Percentiles rank a stretch among this genome's conserved stretches.
phyloP scores from a whole-genome alignment of 768 basidiomycete species.

The Galerina sulciceps region DNA sequence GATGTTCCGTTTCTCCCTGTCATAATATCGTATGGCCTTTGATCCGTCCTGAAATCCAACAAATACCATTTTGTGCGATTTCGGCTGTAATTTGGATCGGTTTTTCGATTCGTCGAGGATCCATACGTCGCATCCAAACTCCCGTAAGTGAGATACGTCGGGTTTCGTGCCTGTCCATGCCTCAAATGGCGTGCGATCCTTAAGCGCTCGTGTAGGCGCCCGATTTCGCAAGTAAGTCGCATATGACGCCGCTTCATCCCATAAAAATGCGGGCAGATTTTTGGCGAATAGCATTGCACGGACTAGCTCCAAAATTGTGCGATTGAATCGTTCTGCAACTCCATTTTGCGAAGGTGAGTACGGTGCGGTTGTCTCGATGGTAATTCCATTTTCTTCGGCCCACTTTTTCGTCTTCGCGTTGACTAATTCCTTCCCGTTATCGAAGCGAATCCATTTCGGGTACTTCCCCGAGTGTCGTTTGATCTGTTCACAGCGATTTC shows the following conservation, averaged over 20 bases:
- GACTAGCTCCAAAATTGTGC: constrained; percentile 11
- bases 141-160: constrained; percentile 23
- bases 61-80: constrained; percentile 24
- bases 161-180: constrained; percentile 22
- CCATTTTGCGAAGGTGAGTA: constrained; percentile 20
- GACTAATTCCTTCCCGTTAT: constrained; percentile 31
- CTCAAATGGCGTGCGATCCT: constrained; percentile 28
- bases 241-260: constrained; percentile 33
- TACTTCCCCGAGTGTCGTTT: constrained; percentile 4
- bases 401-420: constrained; percentile 6
- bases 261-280: constrained; percentile 28
- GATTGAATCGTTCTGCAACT: constrained; percentile 16
- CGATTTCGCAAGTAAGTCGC: constrained; percentile 31
- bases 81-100: constrained; percentile 21
- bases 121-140: constrained; percentile 31
- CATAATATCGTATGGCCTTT: constrained; percentile 27
- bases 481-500: constrained; percentile 12
- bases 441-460: constrained; percentile 1
- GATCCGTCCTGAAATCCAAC: constrained; percentile 29
- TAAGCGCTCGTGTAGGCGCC: constrained; percentile 23
- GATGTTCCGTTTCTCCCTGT: constrained; percentile 15
- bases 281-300: constrained; percentile 24
- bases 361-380: constrained; percentile 9
- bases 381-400: constrained; percentile 8
- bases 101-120: constrained; percentile 20